Evolutionary conservation across 257 asterid genomes (phyloP).

Genomic region (Penstemon eatonii): DNA sequence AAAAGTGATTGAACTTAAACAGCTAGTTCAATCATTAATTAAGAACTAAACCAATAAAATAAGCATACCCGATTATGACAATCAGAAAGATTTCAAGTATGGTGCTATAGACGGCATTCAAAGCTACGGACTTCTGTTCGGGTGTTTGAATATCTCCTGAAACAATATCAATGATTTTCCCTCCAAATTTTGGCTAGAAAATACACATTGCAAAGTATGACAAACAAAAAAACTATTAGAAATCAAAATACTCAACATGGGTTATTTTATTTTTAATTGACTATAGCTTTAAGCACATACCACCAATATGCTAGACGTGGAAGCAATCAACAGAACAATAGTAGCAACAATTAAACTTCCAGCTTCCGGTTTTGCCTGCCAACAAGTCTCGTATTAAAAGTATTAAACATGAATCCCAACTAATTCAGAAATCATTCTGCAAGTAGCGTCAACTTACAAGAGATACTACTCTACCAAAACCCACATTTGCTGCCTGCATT

Average conservation of each 20-base stretch:
- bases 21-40: constrained; percentile 3
- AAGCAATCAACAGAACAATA: constrained; percentile 67
- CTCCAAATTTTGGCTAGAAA: constrained; percentile 79
- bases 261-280: neutral
- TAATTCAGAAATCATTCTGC: neutral
- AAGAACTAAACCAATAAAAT: constrained; percentile 19
- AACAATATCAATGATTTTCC: constrained; percentile 72
- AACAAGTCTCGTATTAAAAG: constrained; percentile 26
- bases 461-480: constrained; percentile 71
- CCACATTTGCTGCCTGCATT: constrained; percentile 74
- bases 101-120: constrained; percentile 59
- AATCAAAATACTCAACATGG: neutral
- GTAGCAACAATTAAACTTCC: constrained; percentile 62
- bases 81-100: constrained; percentile 56
- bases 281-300: constrained; percentile 44
- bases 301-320: constrained; percentile 71
- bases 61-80: constrained; percentile 65
- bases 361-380: constrained; percentile 84
- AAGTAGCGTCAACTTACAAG: constrained; percentile 52
- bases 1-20: constrained; percentile 10
- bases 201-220: constrained; percentile 21
- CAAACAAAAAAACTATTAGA: constrained; percentile 8
- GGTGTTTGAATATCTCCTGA: constrained; percentile 61
- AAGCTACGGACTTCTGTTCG: constrained; percentile 67
- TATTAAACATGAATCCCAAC: constrained; percentile 8